These are phyloP conservation scores for Coemansia sp. DNA, from an alignment of 192 early-diverging fungal genomes.

Conservation along the genomic window DNA sequence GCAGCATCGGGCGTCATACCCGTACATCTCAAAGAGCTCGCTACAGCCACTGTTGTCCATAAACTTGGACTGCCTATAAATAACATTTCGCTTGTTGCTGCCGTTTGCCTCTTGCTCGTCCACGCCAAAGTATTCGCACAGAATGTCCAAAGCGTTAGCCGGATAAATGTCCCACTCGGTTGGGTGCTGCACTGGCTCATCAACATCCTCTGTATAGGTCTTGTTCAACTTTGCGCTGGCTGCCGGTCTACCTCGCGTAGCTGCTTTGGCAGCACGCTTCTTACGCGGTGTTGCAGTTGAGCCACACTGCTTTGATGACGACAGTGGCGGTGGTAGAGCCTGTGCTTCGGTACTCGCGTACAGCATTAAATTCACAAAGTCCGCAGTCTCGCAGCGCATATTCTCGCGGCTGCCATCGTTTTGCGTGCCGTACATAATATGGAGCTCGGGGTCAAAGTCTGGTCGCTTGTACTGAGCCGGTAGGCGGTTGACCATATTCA, in stretches of 20 bases:
- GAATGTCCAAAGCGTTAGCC: constrained; percentile 20
- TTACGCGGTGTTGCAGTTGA: background rate
- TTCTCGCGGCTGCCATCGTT: constrained; percentile 58
- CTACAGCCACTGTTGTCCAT: constrained; percentile 8
- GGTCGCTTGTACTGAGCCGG: constrained; percentile 55
- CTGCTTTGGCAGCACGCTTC: background rate
- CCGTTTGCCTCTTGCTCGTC: background rate
- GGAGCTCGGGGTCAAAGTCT: constrained; percentile 68
- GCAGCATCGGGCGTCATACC: constrained; percentile 50
- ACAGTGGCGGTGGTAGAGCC: background rate
- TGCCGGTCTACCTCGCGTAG: background rate
- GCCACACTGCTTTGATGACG: background rate
- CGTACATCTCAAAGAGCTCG: constrained; percentile 36
- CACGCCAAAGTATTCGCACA: constrained; percentile 37
- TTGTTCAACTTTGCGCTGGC: background rate
- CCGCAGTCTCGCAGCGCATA: constrained; percentile 68
- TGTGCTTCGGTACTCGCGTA: constrained; percentile 19
- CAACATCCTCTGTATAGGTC: background rate
- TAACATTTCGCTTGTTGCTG: constrained; percentile 4
- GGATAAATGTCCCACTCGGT: constrained; percentile 69
- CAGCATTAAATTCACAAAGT: constrained; percentile 71
- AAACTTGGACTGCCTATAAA: constrained; percentile 3
- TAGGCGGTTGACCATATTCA: constrained; percentile 62
- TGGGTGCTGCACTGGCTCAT: constrained; percentile 2
- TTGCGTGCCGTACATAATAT: constrained; percentile 58